Evolutionary conservation across 768 basidiomycete species (phyloP).

Genomic region (Termitomyces sp.): DNA sequence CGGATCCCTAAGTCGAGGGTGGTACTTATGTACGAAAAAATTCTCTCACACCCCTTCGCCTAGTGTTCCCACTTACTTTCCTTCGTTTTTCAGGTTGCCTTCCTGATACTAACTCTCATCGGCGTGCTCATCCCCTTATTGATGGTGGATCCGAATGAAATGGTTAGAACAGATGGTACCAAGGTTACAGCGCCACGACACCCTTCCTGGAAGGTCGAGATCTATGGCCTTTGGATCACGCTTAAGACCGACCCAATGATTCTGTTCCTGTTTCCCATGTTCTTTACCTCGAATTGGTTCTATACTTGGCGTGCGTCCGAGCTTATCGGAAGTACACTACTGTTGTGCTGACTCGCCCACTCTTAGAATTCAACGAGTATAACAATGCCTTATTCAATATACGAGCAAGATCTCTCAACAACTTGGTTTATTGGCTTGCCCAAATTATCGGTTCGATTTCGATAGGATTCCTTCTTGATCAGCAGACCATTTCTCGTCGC

Average conservation of each 20-base stretch:
- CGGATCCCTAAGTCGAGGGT: slow-evolving; percentile 45
- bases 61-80: neutral
- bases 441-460: slow-evolving; percentile 72
- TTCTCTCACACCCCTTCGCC: neutral
- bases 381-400: slow-evolving; percentile 81
- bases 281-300: slow-evolving; percentile 81
- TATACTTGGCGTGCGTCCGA: slow-evolving; percentile 73
- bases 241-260: slow-evolving; percentile 69
- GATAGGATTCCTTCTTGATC: slow-evolving; percentile 69
- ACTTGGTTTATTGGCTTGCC: slow-evolving; percentile 72
- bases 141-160: slow-evolving; percentile 68
- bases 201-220: slow-evolving; percentile 74
- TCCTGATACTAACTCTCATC: slow-evolving; percentile 65
- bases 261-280: slow-evolving; percentile 78
- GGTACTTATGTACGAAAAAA: slow-evolving; percentile 62
- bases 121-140: slow-evolving; percentile 62
- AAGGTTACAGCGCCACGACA: slow-evolving; percentile 57
- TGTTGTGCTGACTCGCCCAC: neutral
- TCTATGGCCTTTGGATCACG: slow-evolving; percentile 63
- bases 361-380: slow-evolving; percentile 70
- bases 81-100: slow-evolving; percentile 53
- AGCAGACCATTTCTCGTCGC: slow-evolving; percentile 48
- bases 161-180: slow-evolving; percentile 73
- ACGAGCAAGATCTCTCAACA: slow-evolving; percentile 71
- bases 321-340: neutral